A percentile compares a stretch with the other conserved stretches of the same genome.
These are phyloP conservation scores for Boletus insuetus DNA, from an alignment of 768 basidiomycete genomes.

Conservation along the genomic window DNA sequence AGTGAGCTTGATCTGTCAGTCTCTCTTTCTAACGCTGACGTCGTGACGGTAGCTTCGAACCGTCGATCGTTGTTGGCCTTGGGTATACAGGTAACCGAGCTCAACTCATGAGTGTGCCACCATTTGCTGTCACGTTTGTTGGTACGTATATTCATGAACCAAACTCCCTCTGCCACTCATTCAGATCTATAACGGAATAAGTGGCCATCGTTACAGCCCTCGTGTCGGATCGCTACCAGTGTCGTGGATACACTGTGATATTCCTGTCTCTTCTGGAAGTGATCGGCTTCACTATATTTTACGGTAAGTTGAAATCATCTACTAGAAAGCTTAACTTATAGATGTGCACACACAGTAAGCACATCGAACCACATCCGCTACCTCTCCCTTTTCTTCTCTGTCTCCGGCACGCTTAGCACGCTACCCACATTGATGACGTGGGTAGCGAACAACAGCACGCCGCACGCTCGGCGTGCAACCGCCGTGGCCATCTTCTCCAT, in stretches of 20 bases:
- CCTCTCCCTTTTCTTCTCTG: slow-evolving; percentile 53
- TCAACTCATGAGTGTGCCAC: slow-evolving; percentile 63
- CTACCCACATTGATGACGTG: neutral
- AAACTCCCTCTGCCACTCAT: neutral
- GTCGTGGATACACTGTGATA: slow-evolving; percentile 48
- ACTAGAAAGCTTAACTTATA: neutral
- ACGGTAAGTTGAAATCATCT: slow-evolving; percentile 35
- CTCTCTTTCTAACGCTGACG: slow-evolving; percentile 35
- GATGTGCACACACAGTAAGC: slow-evolving; percentile 7
- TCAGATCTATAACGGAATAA: neutral
- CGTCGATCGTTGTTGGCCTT: slow-evolving; percentile 57
- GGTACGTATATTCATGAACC: slow-evolving; percentile 33
- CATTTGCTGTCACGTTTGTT: slow-evolving; percentile 49
- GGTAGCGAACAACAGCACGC: slow-evolving; percentile 1
- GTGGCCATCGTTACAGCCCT: slow-evolving; percentile 33
- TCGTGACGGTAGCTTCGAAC: slow-evolving; percentile 53
- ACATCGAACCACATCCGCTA: slow-evolving; percentile 45
- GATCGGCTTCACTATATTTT: slow-evolving; percentile 56
- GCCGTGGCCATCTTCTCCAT: neutral
- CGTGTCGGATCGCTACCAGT: slow-evolving; percentile 52
- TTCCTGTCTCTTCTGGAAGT: slow-evolving; percentile 41
- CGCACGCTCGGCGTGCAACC: neutral
- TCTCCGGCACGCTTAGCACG: slow-evolving; percentile 45
- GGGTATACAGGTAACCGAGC: slow-evolving; percentile 53
- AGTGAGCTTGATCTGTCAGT: slow-evolving; percentile 17